Conservation (phyloP, 768 basidiomycete species). For the Boletus coccyginus region DNA sequence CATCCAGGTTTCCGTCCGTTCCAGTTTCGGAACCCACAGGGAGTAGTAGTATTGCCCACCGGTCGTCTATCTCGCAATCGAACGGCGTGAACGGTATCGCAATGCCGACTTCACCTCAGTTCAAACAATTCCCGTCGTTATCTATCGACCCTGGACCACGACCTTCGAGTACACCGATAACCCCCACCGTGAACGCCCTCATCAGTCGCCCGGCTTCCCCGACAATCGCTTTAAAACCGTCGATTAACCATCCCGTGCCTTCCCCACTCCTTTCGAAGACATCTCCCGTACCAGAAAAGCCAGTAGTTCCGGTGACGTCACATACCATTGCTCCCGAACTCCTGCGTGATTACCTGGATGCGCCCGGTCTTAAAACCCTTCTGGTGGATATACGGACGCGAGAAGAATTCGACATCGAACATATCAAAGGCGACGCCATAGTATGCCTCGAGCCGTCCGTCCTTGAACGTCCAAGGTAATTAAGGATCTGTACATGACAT, state of each 20-base stretch:
- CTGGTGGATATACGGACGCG: slow-evolving; percentile 82
- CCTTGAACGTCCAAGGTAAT: slow-evolving; percentile 65
- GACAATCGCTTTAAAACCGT: slow-evolving; percentile 41
- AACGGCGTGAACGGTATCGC: slow-evolving; percentile 31
- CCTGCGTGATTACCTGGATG: slow-evolving; percentile 55
- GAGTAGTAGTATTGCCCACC: slow-evolving; percentile 16
- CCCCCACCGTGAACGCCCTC: slow-evolving; percentile 53
- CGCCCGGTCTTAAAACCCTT: slow-evolving; percentile 54
- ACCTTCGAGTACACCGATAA: slow-evolving; percentile 70
- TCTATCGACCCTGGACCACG: slow-evolving; percentile 50
- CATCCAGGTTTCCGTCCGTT: slow-evolving; percentile 48
- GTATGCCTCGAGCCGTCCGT: slow-evolving; percentile 87
- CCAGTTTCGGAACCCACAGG: slow-evolving; percentile 42
- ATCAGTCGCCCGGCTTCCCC: slow-evolving; percentile 66
- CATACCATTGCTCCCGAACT: slow-evolving; percentile 60
- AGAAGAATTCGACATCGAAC: slow-evolving; percentile 71
- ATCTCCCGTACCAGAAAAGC: slow-evolving; percentile 33
- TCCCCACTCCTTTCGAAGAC: slow-evolving; percentile 32
- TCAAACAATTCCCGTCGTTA: slow-evolving; percentile 39
- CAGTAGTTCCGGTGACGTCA: slow-evolving; percentile 54
- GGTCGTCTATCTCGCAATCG: slow-evolving; percentile 24
- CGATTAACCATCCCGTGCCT: slow-evolving; percentile 36
- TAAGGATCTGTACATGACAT: not conserved
- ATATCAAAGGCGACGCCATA: slow-evolving; percentile 63
- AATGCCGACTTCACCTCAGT: slow-evolving; percentile 31